Evolutionary conservation across 306 rosid species (phyloP), one percentile per base, ranked within the genome.

Genomic region (Acacia crassicarpa): DNA sequence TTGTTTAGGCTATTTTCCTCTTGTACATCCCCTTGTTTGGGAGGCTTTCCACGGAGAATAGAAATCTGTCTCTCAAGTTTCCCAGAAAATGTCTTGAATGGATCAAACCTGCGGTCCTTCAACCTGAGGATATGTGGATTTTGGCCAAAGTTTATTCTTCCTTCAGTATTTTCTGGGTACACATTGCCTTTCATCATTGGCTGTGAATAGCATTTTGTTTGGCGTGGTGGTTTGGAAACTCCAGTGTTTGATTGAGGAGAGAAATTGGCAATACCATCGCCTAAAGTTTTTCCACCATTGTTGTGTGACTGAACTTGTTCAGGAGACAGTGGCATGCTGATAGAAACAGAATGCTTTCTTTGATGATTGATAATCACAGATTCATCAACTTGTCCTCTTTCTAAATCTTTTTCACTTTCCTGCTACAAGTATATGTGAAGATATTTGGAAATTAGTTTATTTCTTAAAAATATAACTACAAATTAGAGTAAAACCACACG

Each of bases 311-410:
- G 88, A 78, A 67, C 80, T 59, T 79, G 87, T 40, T 85, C 83
- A 4, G 88, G 78, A 80, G 91, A 77, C 2, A 86, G 85, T 76
- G 98, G 97, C 97, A 92, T 91, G 92, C 98, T 96, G 67, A 92
- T 80, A 3, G 97, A 91, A 83, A 89, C 72, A 33, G 94, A 92
- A 49, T 27, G 83, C 48, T 81, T 87, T 74, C 87, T 86, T 62
- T 84, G 88, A 87, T 93, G 97, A 66, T 65, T 75, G 70, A 45
- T 83, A 23, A 66, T 48, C 54, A 83, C 78, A 41, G 83, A 23
- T 76, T 80, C 92, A 67, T 76, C 80, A 56, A 25, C 48, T 48
- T 63, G 44, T 40, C 65, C 83, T 85, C 73, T 71, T 14, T 51
- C 74, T n/a, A 79, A 79, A 43, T 66, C 41, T 76, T 79, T 44